A percentile compares a stretch with the other conserved stretches of the same genome.
Evolutionary conservation across 192 early-diverging fungal species (phyloP).

Genomic region (Backusella liffmaniae): DNA sequence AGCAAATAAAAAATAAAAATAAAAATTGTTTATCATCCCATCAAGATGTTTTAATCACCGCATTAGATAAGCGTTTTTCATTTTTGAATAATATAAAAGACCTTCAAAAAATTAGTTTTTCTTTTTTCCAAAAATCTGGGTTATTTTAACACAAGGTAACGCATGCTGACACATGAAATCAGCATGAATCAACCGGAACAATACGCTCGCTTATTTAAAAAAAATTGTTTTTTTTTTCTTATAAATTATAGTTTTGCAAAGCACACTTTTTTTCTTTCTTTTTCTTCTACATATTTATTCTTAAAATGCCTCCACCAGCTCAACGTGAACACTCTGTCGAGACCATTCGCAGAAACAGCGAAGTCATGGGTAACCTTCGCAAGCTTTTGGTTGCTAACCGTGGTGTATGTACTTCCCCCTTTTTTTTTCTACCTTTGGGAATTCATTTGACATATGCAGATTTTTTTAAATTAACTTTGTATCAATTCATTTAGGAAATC

Average conservation of each 20-base stretch:
- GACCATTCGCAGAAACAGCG: slow-evolving; percentile 54
- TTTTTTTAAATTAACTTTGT: neutral
- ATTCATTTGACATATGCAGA: neutral
- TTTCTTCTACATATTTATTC: neutral
- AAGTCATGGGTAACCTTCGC: slow-evolving; percentile 53
- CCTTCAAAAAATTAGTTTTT: neutral
- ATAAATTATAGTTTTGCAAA: slow-evolving; percentile 1
- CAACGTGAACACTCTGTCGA: slow-evolving; percentile 52
- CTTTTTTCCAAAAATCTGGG: slow-evolving; percentile 9
- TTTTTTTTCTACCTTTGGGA: neutral
- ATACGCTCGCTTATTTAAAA: slow-evolving; percentile 6
- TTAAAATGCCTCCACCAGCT: slow-evolving; percentile 16
- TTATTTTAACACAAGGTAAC: slow-evolving; percentile 9
- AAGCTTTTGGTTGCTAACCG: slow-evolving; percentile 58
- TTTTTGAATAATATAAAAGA: slow-evolving; percentile 6
- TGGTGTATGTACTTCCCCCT: slow-evolving; percentile 37
- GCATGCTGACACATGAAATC: slow-evolving; percentile 20
- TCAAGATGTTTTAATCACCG: slow-evolving; percentile 8
- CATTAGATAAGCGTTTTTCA: neutral
- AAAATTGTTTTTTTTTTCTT: slow-evolving; percentile 10
- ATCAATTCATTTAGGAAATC: slow-evolving; percentile 65
- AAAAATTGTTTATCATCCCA: neutral
- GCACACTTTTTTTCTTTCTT: neutral
- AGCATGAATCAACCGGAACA: slow-evolving; percentile 16
- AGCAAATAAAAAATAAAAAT: neutral